phyloP scores from a whole-genome alignment of 305 asterid species.

The Striga hermonthica region DNA sequence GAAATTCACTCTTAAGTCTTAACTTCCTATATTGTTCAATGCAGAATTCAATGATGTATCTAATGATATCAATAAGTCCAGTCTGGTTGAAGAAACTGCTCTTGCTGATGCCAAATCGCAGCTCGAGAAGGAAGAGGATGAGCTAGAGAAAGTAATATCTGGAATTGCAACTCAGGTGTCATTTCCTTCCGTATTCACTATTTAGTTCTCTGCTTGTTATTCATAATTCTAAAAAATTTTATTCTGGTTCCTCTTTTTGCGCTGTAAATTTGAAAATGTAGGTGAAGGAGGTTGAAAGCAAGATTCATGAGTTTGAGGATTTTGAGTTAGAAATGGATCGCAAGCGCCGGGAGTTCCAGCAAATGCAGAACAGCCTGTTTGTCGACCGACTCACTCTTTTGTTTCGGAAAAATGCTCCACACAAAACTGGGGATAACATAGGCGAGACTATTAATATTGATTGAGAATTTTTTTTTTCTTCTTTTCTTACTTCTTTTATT shows the following conservation, averaged over 20 bases:
- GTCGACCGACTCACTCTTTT: slow-evolving; percentile 59
- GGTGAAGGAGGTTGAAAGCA: slow-evolving; percentile 66
- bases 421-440: slow-evolving; percentile 40
- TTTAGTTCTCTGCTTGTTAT: neutral
- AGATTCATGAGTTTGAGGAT: slow-evolving; percentile 66
- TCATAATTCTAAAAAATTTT: neutral
- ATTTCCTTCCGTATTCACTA: neutral
- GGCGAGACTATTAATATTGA: slow-evolving; percentile 44
- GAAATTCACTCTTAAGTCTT: neutral
- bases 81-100: slow-evolving; percentile 43
- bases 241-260: neutral
- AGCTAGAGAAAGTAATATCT: slow-evolving; percentile 66
- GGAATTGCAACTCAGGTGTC: slow-evolving; percentile 63
- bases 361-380: slow-evolving; percentile 56
- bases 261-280: slow-evolving; percentile 27
- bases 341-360: slow-evolving; percentile 58
- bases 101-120: slow-evolving; percentile 49
- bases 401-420: slow-evolving; percentile 45
- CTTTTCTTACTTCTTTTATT: too few relatives aligned
- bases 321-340: slow-evolving; percentile 60
- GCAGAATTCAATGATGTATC: slow-evolving; percentile 47
- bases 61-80: slow-evolving; percentile 29
- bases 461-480: slow-evolving; percentile 24
- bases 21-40: slow-evolving; percentile 7
- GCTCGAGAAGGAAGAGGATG: slow-evolving; percentile 70